Conservation (phyloP, 495 filamentous ascomycete species). For the Penicillium fimorum region DNA sequence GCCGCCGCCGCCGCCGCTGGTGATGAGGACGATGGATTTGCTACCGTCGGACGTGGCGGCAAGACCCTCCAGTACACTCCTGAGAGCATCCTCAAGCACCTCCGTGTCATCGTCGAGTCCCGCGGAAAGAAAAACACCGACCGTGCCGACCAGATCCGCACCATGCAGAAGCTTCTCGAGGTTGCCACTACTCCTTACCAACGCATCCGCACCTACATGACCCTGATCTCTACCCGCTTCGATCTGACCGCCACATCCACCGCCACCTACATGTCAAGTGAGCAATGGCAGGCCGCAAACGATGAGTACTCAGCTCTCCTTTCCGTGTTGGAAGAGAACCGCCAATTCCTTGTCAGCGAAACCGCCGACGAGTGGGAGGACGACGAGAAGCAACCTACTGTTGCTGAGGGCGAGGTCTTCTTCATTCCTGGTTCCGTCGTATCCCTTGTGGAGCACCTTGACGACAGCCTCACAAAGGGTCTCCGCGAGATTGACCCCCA, state of each 20-base stretch:
- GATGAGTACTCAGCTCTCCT: conserved; percentile 77
- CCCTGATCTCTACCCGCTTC: conserved; percentile 90
- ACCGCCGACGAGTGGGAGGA: conserved; percentile 98
- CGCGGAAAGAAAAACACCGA: conserved; percentile 99
- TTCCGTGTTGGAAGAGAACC: conserved; percentile 72
- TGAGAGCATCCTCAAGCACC: conserved; percentile 97
- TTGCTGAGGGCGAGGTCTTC: conserved; percentile 69
- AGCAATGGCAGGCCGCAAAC: conserved; percentile 96
- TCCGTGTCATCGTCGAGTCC: conserved; percentile 88
- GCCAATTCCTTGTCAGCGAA: conserved; percentile 79
- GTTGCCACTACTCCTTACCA: conserved; percentile 90
- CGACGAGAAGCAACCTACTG: conserved; percentile 83
- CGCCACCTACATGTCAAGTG: conserved; percentile 83
- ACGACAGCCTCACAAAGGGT: conserved; percentile 95
- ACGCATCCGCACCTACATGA: conserved; percentile 87
- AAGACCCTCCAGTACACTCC: conserved; percentile 86
- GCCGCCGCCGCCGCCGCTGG: conserved; percentile 45
- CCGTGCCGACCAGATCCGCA: conserved; percentile 85
- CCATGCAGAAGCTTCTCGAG: conserved; percentile 94
- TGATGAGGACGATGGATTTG: conserved; percentile 80
- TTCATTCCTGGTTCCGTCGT: conserved; percentile 91
- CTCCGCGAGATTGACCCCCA: conserved; percentile 97
- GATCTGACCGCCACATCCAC: conserved; percentile 79
- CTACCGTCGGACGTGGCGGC: conserved; percentile 81
- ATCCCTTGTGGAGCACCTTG: conserved; percentile 90